A percentile compares a stretch with the other conserved stretches of the same genome.
phyloP scores from a whole-genome alignment of 176 grass and related monocot species.

The Panicum miliaceum region DNA sequence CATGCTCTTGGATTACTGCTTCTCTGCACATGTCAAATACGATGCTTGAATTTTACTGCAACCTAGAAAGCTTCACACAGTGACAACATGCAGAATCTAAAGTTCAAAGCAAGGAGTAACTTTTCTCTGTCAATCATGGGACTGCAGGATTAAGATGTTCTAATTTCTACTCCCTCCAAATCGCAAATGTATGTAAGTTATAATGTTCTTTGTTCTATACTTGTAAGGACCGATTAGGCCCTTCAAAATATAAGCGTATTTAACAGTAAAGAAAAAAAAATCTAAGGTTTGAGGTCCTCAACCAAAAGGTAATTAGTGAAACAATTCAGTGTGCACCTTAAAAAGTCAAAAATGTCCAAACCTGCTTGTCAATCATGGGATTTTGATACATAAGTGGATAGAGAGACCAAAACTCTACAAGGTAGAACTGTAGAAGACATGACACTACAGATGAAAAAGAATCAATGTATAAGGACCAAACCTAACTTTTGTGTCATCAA shows the following conservation, averaged over 20 bases:
- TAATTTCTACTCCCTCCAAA: constrained; percentile 23
- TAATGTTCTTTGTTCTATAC: too few relatives aligned
- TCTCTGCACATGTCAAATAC: constrained; percentile 42
- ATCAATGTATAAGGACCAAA: neutral
- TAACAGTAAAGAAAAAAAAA: constrained; percentile 9
- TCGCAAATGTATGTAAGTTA: neutral
- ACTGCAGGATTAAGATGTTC: constrained; percentile 10
- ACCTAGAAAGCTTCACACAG: constrained; percentile 24
- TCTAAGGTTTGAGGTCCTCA: neutral
- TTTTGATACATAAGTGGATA: constrained; percentile 17
- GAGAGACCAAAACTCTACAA: constrained; percentile 12
- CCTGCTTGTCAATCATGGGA: neutral
- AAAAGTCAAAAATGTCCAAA: constrained; percentile 16
- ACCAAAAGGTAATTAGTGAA: neutral
- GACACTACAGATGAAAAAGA: constrained; percentile 36
- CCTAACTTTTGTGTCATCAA: neutral
- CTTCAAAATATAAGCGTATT: neutral
- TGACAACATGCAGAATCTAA: constrained; percentile 34
- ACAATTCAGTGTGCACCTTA: neutral
- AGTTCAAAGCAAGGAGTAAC: constrained; percentile 13
- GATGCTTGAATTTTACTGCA: constrained; percentile 2
- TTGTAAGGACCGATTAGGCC: neutral
- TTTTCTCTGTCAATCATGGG: constrained; percentile 22
- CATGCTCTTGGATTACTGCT: constrained; percentile 51
- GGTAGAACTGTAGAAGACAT: neutral